These are phyloP conservation scores for Leccinum angustisporum DNA, from an alignment of 1,284 basidiomycete species.

Conservation along the genomic window DNA sequence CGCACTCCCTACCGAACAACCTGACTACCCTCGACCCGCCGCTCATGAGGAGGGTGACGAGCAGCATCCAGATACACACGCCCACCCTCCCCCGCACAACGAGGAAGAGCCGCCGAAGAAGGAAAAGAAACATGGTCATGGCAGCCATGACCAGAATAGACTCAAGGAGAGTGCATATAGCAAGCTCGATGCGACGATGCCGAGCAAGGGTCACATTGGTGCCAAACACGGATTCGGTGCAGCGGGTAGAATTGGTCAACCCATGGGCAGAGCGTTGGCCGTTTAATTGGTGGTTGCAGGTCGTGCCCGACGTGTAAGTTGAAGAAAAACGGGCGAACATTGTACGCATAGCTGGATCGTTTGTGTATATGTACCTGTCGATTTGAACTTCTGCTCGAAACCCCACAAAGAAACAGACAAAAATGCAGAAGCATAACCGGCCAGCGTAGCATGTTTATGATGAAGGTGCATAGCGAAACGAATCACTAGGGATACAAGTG, in stretches of 20 bases:
- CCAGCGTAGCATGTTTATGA: conserved; percentile 18
- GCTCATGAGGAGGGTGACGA: conserved; percentile 43
- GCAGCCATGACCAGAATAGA: conserved; percentile 49
- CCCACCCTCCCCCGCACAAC: conserved; percentile 40
- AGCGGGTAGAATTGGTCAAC: conserved; percentile 58
- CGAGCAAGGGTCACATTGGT: conserved; percentile 45
- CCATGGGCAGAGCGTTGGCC: conserved; percentile 47
- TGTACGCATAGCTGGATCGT: conserved; percentile 8
- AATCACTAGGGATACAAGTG: conserved; percentile 27
- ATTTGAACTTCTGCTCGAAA: conserved; percentile 2
- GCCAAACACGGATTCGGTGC: conserved; percentile 41
- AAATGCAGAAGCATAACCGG: conserved; percentile 2
- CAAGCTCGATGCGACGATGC: conserved; percentile 53
- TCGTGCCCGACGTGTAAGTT: background rate
- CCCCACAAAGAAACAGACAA: background rate
- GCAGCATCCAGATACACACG: conserved; percentile 10
- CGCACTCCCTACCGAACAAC: conserved; percentile 33
- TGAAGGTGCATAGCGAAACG: conserved; percentile 19
- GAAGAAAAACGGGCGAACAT: background rate
- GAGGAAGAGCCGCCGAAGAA: conserved; percentile 55
- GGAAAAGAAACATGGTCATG: conserved; percentile 48
- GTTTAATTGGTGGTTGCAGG: conserved; percentile 23
- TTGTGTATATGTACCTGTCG: conserved; percentile 24
- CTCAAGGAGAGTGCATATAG: conserved; percentile 45
- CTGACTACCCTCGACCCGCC: conserved; percentile 65